Evolutionary conservation across 805 yeast genomes (phyloP).

Genomic region (Starmerella powellii): DNA sequence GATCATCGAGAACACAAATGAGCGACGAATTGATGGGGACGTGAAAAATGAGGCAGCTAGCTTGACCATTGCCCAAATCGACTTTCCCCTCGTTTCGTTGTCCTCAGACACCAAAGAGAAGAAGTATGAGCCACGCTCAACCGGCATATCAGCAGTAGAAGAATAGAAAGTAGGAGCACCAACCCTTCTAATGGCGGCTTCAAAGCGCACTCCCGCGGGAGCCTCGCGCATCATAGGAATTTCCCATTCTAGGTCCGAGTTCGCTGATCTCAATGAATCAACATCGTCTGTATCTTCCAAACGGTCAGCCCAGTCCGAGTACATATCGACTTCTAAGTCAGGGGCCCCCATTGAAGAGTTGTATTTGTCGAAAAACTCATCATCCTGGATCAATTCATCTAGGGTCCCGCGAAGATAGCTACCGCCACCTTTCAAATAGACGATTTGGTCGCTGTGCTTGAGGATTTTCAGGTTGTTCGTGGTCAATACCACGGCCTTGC

Average conservation of each 20-base stretch:
- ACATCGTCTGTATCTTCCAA: background rate
- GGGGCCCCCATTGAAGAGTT: conserved; percentile 6
- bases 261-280: background rate
- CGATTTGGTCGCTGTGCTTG: conserved; percentile 52
- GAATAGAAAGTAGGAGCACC: no score
- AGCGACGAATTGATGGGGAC: no score
- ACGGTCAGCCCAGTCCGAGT: background rate
- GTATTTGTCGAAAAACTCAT: conserved; percentile 1
- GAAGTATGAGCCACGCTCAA: no score
- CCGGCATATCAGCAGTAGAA: no score
- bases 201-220: no score
- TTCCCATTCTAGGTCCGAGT: background rate
- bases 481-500: conserved; percentile 58
- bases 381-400: conserved; percentile 35
- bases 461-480: conserved; percentile 71
- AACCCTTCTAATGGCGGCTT: no score
- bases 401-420: conserved; percentile 45
- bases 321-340: conserved; percentile 1
- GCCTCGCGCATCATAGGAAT: no score
- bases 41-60: no score
- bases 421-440: conserved; percentile 52
- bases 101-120: no score
- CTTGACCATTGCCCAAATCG: no score
- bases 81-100: no score
- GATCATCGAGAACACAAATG: no score